phyloP scores from a whole-genome alignment of 768 basidiomycete species.

The Russula compacta region DNA sequence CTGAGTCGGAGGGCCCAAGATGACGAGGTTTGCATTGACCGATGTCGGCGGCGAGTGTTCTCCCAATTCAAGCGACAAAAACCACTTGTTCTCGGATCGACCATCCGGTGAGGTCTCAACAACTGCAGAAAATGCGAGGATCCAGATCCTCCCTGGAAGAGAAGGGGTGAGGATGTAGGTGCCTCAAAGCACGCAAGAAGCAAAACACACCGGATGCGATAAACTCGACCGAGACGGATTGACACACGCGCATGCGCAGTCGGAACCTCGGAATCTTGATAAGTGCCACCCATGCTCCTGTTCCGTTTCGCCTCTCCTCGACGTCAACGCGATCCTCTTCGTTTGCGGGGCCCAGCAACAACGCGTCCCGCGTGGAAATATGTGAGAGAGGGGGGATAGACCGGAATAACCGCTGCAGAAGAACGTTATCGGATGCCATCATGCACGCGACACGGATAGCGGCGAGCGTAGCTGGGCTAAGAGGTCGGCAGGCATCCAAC shows the following conservation, averaged over 20 bases:
- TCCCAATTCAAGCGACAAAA: slow-evolving; percentile 43
- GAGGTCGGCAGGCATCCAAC: slow-evolving; percentile 34
- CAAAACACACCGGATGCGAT: slow-evolving; percentile 44
- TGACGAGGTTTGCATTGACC: slow-evolving; percentile 4
- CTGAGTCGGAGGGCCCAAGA: background rate
- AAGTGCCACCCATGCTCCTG: slow-evolving; percentile 43
- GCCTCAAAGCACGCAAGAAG: background rate
- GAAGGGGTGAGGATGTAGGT: background rate
- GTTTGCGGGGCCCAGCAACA: slow-evolving; percentile 29
- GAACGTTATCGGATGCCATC: slow-evolving; percentile 46
- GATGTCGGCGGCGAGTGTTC: slow-evolving; percentile 43
- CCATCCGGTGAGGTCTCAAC: background rate
- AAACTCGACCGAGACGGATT: slow-evolving; percentile 51
- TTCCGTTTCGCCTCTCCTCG: slow-evolving; percentile 31
- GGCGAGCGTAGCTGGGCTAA: slow-evolving; percentile 24
- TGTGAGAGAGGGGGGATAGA: slow-evolving; percentile 42
- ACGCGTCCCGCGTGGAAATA: slow-evolving; percentile 44
- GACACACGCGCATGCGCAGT: slow-evolving; percentile 57
- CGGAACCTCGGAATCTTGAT: slow-evolving; percentile 53
- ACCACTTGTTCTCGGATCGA: slow-evolving; percentile 32
- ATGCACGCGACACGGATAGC: slow-evolving; percentile 63
- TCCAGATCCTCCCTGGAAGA: slow-evolving; percentile 46
- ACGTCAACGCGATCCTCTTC: slow-evolving; percentile 47
- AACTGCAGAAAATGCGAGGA: slow-evolving; percentile 35
- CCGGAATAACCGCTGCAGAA: slow-evolving; percentile 50